Evolutionary conservation across 345 rosid species (phyloP), one percentile per base, ranked within the genome.

Genomic region (Draba incana): DNA sequence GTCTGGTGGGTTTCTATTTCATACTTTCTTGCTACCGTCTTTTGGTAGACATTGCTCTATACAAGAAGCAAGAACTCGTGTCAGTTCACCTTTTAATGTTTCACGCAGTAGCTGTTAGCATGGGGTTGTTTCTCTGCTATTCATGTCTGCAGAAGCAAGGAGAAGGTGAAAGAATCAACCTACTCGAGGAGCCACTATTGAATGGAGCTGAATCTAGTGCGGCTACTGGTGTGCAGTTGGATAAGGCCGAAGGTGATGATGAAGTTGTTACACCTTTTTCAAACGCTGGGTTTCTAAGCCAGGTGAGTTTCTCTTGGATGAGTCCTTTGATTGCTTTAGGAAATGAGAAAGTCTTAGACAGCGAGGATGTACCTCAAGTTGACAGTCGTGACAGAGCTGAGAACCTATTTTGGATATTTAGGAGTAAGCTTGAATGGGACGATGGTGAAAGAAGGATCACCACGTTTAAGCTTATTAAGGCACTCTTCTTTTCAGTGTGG

Each of bases 1-100:
- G 63, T 84, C 69, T 92, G 95, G 96, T 87, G 90, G 95, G 86
- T 79, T 14, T 76, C 31, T 87, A 77, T 77, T 69, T 80, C 20
- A 67, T 79, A 58, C 63, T 84, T 70, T 85, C 92, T 53, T 83
- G 81, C 81, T 86, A 76, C 80, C 73, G 82, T 57, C 80, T 89
- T 62, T 79, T 70, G 62, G 63, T 84, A 62, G 91, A 85, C 77
- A 14, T 82, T 78, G 68, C 81, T 76, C 66, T 80, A 56, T 67
- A 70, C 69, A 63, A 62, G 61, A 77, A 53, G 57, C 82, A 74
- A 47, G 44, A 30, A 9, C 31, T 74, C 6, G 57, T 64, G 35
- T 79, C 71, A 16, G 50, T 74, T 59, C 77, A 74, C 75, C 57
- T 46, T 25, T 65, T 82, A 35, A 56, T 79, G 33, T 82, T 70